phyloP scores from a whole-genome alignment of 805 yeast genomes.

The Blastobotrys terrestris region DNA sequence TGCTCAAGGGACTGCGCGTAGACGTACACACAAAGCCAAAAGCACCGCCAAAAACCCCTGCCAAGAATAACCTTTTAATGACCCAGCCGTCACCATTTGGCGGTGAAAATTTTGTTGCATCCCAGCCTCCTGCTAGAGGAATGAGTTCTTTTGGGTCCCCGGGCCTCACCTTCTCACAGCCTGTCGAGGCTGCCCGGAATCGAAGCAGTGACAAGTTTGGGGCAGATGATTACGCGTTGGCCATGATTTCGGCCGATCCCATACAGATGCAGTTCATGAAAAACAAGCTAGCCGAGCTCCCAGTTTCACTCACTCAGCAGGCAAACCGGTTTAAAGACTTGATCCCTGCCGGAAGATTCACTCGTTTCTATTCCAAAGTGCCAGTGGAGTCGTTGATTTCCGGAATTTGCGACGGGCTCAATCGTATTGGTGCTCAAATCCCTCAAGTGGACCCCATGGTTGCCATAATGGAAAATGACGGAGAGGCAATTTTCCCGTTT shows the following conservation, averaged over 20 bases:
- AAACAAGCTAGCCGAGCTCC: constrained; percentile 6
- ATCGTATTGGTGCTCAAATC: constrained; percentile 37
- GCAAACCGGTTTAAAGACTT: constrained; percentile 19
- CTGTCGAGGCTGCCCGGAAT: constrained; percentile 6
- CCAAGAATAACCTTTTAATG: constrained; percentile 3
- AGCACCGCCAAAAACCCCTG: neutral
- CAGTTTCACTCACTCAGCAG: constrained; percentile 16
- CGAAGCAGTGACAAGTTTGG: neutral
- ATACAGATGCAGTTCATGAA: constrained; percentile 41
- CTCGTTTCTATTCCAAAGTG: constrained; percentile 44
- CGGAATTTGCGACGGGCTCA: constrained; percentile 38
- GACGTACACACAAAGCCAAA: constrained; percentile 17
- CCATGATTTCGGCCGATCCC: constrained; percentile 44
- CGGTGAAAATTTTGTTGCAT: constrained; percentile 9
- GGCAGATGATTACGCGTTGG: constrained; percentile 11
- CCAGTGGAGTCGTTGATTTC: constrained; percentile 41
- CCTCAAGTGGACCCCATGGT: constrained; percentile 18
- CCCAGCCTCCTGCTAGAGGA: neutral
- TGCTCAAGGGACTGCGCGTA: constrained; percentile 48
- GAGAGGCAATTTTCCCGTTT: constrained; percentile 9
- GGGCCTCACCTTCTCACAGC: neutral
- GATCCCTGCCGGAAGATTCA: constrained; percentile 39
- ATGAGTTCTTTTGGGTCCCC: neutral
- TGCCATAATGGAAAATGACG: neutral
- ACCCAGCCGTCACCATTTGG: constrained; percentile 5